phyloP scores from a whole-genome alignment of 495 filamentous ascomycete genomes.

The Aspergillus funiculosus region DNA sequence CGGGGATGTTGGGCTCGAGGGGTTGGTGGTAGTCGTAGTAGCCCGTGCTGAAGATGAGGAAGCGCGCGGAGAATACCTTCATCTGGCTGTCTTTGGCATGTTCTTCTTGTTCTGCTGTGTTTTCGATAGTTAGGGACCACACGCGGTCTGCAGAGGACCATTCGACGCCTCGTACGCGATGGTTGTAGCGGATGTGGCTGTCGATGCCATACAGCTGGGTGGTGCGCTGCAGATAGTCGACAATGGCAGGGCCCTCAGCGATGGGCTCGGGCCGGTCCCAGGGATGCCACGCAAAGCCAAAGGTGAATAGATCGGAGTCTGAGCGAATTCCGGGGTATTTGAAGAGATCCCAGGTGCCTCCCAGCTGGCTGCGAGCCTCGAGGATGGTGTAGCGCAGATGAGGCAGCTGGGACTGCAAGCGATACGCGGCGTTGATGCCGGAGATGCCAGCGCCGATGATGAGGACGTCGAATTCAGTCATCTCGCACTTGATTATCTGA shows the following conservation, averaged over 20 bases:
- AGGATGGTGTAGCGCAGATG: slow-evolving; percentile 53
- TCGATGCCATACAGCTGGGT: slow-evolving; percentile 56
- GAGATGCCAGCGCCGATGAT: slow-evolving; percentile 71
- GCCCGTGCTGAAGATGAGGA: slow-evolving; percentile 58
- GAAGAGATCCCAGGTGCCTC: slow-evolving; percentile 71
- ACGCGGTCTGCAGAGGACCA: slow-evolving; percentile 56
- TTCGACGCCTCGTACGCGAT: slow-evolving; percentile 48
- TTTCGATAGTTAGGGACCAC: slow-evolving; percentile 57
- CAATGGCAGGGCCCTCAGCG: slow-evolving; percentile 54
- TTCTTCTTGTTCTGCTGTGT: slow-evolving; percentile 20
- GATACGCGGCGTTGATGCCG: slow-evolving; percentile 70
- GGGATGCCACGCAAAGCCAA: slow-evolving; percentile 63
- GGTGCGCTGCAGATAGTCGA: slow-evolving; percentile 56
- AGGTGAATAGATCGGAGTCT: slow-evolving; percentile 62
- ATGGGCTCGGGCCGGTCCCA: slow-evolving; percentile 57
- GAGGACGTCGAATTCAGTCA: slow-evolving; percentile 50
- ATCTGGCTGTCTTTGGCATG: slow-evolving; percentile 29
- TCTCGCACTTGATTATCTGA: no score
- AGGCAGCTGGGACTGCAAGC: slow-evolving; percentile 55
- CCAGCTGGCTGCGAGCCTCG: slow-evolving; percentile 53
- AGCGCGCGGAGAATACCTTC: slow-evolving; percentile 46
- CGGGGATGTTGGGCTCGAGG: slow-evolving; percentile 43
- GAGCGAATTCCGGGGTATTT: slow-evolving; percentile 64
- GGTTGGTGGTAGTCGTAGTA: slow-evolving; percentile 61
- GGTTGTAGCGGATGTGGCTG: slow-evolving; percentile 52